Conservation (phyloP, 2,329 filamentous ascomycete genomes). For the Neospermospora avenae region DNA sequence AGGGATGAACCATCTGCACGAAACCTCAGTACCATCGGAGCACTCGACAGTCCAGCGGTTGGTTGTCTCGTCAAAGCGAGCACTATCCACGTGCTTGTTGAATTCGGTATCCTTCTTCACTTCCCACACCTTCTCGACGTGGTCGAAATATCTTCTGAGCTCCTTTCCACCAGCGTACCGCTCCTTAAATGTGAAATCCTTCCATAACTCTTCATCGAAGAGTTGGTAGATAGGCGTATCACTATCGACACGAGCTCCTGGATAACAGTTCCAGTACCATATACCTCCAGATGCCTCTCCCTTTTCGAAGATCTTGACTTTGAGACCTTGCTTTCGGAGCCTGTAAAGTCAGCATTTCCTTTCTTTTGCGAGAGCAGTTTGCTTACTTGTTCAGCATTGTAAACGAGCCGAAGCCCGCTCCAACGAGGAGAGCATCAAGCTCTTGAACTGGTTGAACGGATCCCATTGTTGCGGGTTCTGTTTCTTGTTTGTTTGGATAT, state of each 20-base stretch:
- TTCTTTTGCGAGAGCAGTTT: not conserved
- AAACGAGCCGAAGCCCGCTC: slow-evolving; percentile 7
- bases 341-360: not conserved
- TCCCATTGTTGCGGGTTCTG: not conserved
- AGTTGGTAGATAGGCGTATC: slow-evolving; percentile 42
- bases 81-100: slow-evolving; percentile 40
- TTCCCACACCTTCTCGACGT: slow-evolving; percentile 52
- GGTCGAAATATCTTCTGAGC: slow-evolving; percentile 55
- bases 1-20: slow-evolving; percentile 27
- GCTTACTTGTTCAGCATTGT: slow-evolving; percentile 10
- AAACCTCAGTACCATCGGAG: slow-evolving; percentile 34
- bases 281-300: slow-evolving; percentile 10
- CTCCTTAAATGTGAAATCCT: slow-evolving; percentile 55
- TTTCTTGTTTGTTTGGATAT: not conserved
- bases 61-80: slow-evolving; percentile 37
- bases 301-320: slow-evolving; percentile 9
- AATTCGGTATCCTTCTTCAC: slow-evolving; percentile 46
- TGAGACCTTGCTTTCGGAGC: slow-evolving; percentile 8
- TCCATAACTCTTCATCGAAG: slow-evolving; percentile 40
- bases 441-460: slow-evolving; percentile 4
- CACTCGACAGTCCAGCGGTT: slow-evolving; percentile 41
- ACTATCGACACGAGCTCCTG: slow-evolving; percentile 49
- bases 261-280: slow-evolving; percentile 40
- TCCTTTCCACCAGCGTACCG: slow-evolving; percentile 52
- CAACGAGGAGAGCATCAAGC: slow-evolving; percentile 5